Base-by-base conservation (phyloP, 257 asterid genomes). In the Plantago elongata region DNA sequence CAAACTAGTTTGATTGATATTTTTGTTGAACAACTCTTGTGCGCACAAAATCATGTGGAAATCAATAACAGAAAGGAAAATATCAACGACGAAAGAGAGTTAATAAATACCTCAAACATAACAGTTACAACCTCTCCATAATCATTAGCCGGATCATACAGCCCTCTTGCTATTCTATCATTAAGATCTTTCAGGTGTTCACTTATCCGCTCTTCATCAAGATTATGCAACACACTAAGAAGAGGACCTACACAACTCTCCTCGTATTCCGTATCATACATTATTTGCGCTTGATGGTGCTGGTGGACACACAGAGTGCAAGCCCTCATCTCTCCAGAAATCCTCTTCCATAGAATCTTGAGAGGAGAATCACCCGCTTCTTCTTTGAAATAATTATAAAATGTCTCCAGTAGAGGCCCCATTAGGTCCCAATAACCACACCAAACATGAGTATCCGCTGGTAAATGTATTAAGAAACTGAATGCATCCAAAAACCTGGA, bases 361-460 rank as follows among this genome's bases (percentile, higher is more conserved):
- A 92, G 89, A 71, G 99, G 96, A 58, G 97, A 92, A 80, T 75
- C 95, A 38, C 0, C 34, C 51, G 75, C 61, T 27, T 83, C 85
- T 50, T 87, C 94, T 71, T 84, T 83, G 48, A 74, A 85, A 75
- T 86, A 89, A 82, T 82, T 89, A 76, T 77, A 89, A 68, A 86
- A 89, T 57, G 99, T 87, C 80, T 92, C 99, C 46, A 92, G 81
- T 51, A 92, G 83, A 62, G 99, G 99, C 37, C 97, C 96, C 97
- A 92, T 92, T 42, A 92, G 67, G 61, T 86, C 94, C 95, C 91
- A 87, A 45, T 78, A 78, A 55, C 84, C 83, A 61, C 99, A 92
- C 97, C 99, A 92, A 51, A 87, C 87, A 67, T 92, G 99, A 17
- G 70, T 63, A 60, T 76, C 87, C 38, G 74, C 61, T 12, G 97